Base-by-base conservation (phyloP, 208 protist genomes). In the Acanthamoeba sp. region DNA sequence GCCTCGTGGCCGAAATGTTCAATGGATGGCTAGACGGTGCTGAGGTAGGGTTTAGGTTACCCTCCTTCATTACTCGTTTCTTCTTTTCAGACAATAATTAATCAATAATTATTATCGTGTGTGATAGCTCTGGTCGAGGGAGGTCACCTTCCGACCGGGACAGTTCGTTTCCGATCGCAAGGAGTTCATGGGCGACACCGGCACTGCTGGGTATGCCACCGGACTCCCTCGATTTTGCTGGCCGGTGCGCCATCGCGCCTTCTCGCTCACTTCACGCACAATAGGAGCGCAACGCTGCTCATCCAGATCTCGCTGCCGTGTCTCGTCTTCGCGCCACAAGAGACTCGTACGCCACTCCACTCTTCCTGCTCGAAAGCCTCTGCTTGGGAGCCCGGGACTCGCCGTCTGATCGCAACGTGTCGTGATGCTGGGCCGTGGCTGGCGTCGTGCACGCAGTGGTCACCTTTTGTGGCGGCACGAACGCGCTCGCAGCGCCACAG, bases 271-370 rank as follows among this genome's bases (percentile, higher is more conserved):
- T 50, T 29, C 22, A 7, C 73, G 48, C 48, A 10, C 48, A 20
- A 52, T 18, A 90, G 84, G 84, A 90, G 84, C 9, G 84, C 59
- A 32, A 73, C 57, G 57, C 59, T 96, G 22, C 55, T 96, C 2
- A 73, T 95, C 64, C 95, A 96, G 91, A 48, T 95, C 32, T 57
- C 93, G 57, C 73, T 96, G 18, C 95, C 95, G 24, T 95, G 91
- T 66, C 36, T 95, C 12, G 29, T 96, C 4, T 96, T 95, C 27
- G 29, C 66, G 18, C 42, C 38, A n/a, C 32, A 50, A 9, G 32
- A 34, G 1, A 93, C 59, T 7, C 95, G 59, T 80, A 45, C 66
- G 66, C n/a, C 22, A 22, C 7, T 22, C 14, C 24, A 36, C 59
- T 32, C 29, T 29, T 36, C 59, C 2, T 36, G 59, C 27, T 36